Base-by-base conservation (phyloP, 768 basidiomycete species). In the Tylopilus vinaceipallidus region DNA sequence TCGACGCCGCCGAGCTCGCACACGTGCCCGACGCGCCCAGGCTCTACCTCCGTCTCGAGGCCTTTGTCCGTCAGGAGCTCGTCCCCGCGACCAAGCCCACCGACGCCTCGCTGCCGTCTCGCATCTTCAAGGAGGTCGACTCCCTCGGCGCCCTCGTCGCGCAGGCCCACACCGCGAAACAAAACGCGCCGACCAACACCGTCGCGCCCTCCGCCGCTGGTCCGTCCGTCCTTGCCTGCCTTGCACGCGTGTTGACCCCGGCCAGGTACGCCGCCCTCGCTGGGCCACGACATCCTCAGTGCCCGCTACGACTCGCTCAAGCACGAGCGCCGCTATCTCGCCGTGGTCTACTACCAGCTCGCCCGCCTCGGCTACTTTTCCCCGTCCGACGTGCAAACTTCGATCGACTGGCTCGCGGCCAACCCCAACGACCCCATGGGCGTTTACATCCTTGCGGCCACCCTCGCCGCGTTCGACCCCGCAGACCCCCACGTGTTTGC, bases 271-370 rank as follows among this genome's bases (percentile, higher is more conserved):
- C 68, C 66, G 44, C 73, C 78, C 5, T 66, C 73, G 3, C 69
- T 93, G 37, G 87, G 88, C 8, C 76, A 75, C 39, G 85, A 88
- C 52, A 74, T 90, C 51, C 73, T 87, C 2, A 79, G 75, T 41
- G 80, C 84, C 33, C 81, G 88, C 26, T 79, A 81, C 57, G 83
- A 88, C 30, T 88, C 86, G 0, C 73, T 94, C 42, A 81, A 79
- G 60, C 83, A 84, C 45, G 89, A 93, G 60, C 77, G 90, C 54
- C 78, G 86, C 11, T 73, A 76, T 42, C 76, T 93, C 4, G 81
- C 82, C 17, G 74, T 76, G n/a, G 74, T 80, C 13, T 74, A 90
- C 30, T 82, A 77, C 64, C 71, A 80, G 22, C 71, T 91, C 47
- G 77, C 82, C 17, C 78, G 84, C 24, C 69, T 84, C 38, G 88